Base-by-base conservation (phyloP, 1,284 basidiomycete genomes). In the Trametes hirsuta region DNA sequence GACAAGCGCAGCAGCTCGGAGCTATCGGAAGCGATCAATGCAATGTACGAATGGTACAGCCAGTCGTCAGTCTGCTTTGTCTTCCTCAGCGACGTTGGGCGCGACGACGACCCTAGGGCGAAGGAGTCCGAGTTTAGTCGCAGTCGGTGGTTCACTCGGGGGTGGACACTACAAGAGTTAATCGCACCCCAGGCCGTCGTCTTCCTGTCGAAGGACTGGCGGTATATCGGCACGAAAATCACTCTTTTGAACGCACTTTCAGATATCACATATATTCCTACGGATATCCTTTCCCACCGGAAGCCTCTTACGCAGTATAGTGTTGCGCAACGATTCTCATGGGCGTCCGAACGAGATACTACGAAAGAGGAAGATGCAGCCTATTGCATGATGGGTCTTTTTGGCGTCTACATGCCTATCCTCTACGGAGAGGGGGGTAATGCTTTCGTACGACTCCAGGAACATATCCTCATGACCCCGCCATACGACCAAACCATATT, bases 381-480 rank as follows among this genome's bases (percentile, higher is more conserved):
- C 18, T 58, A 58, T 39, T 52, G 49, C 8, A 44, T 58, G 3
- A 35, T 58, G 9, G 56, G 56, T n/a, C 45, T 53, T 14, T 52
- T 58, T 45, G 18, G 37, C 14, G 47, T 58, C 37, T 37, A 58
- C 45, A 53, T 58, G 56, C 37, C 56, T 3, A 39, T 50, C 1
- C n/a, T 58, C 3, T 58, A 58, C 30, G 50, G 56, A 22, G 56
- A 58, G 30, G 56, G 56, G 12, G 35, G 25, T 0, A 14, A 37
- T 4, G 50, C 56, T 0, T 51, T 51, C 44, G 35, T 35, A 2
- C 42, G 56, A 6, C 44, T 58, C 6, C 56, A 58, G 18, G 49
- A 52, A 12, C 41, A 42, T 21, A 18, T 42, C n/a, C 41, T 42
- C 41, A 21, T n/a, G 41, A 18, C 14, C 9, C n/a, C 41, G n/a